Evolutionary conservation across 2,329 filamentous ascomycete genomes (phyloP).

Genomic region (Rhinocladiella mackenziei): DNA sequence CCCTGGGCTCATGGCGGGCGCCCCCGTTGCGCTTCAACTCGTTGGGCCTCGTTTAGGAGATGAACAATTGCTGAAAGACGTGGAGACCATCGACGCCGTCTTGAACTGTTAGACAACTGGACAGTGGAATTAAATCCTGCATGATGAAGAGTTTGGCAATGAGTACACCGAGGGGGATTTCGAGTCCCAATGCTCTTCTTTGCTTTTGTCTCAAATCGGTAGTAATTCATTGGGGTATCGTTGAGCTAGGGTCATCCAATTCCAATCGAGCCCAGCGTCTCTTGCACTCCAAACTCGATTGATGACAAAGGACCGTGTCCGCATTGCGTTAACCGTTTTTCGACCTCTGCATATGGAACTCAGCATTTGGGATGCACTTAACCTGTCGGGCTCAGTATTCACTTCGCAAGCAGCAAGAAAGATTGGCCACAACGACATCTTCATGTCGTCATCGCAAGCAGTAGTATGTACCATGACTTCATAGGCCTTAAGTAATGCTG

Average conservation of each 20-base stretch:
- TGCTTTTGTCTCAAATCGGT: conserved; percentile 29
- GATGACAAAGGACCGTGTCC: conserved; percentile 31
- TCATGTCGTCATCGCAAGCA: conserved; percentile 29
- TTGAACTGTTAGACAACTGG: conserved; percentile 5
- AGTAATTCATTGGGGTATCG: conserved; percentile 33
- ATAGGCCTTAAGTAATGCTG: conserved; percentile 31
- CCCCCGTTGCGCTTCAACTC: conserved; percentile 36
- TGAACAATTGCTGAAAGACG: conserved; percentile 34
- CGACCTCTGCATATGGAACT: conserved; percentile 30
- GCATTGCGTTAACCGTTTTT: conserved; percentile 31
- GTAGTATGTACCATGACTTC: conserved; percentile 32
- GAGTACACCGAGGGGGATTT: background rate
- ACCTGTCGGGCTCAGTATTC: conserved; percentile 27
- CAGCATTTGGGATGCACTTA: conserved; percentile 28
- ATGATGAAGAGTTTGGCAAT: background rate
- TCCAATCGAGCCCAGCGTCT: conserved; percentile 31
- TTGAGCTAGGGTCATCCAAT: conserved; percentile 33
- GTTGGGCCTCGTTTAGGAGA: conserved; percentile 35
- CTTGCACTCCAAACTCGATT: conserved; percentile 33
- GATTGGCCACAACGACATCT: conserved; percentile 34
- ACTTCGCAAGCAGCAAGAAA: conserved; percentile 34
- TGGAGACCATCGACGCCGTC: conserved; percentile 31
- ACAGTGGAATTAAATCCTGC: conserved; percentile 1
- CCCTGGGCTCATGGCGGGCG: conserved; percentile 35
- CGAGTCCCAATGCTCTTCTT: no score